Evolutionary conservation across 306 rosid species (phyloP).

Genomic region (Fragaria vesca): DNA sequence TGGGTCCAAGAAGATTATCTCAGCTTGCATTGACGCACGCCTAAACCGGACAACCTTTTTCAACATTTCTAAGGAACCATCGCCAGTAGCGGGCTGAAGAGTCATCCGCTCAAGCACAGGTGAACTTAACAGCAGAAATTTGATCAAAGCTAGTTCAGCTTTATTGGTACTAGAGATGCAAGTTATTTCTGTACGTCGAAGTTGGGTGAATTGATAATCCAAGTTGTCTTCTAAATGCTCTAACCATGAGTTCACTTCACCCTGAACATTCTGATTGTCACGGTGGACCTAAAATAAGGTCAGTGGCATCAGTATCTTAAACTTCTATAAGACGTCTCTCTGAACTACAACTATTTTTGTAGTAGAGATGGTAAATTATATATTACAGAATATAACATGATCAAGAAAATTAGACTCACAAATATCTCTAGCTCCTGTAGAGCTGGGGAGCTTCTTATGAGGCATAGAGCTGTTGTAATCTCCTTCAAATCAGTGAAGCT

Average conservation of each 20-base stretch:
- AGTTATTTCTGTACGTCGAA: conserved; percentile 42
- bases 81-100: conserved; percentile 34
- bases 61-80: conserved; percentile 27
- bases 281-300: too few relatives aligned
- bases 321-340: too few relatives aligned
- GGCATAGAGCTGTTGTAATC: conserved; percentile 47
- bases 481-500: conserved; percentile 39
- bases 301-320: too few relatives aligned
- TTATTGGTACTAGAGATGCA: conserved; percentile 34
- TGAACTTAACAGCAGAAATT: conserved; percentile 39
- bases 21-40: conserved; percentile 19
- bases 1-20: conserved; percentile 33
- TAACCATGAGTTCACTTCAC: conserved; percentile 13
- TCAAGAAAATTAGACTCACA: not conserved
- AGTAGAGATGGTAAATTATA: too few relatives aligned
- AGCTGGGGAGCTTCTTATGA: conserved; percentile 52
- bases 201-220: conserved; percentile 24
- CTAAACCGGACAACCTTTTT: not conserved
- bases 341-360: too few relatives aligned
- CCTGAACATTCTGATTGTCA: not conserved
- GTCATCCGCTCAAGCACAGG: conserved; percentile 49
- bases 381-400: too few relatives aligned
- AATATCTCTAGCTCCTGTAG: not conserved
- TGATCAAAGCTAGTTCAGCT: conserved; percentile 51
- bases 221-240: conserved; percentile 22